Evolutionary conservation across 1,139 yeast genomes (phyloP), one percentile per base, ranked within the genome.

Genomic region (Sugiyamaella pinicola): DNA sequence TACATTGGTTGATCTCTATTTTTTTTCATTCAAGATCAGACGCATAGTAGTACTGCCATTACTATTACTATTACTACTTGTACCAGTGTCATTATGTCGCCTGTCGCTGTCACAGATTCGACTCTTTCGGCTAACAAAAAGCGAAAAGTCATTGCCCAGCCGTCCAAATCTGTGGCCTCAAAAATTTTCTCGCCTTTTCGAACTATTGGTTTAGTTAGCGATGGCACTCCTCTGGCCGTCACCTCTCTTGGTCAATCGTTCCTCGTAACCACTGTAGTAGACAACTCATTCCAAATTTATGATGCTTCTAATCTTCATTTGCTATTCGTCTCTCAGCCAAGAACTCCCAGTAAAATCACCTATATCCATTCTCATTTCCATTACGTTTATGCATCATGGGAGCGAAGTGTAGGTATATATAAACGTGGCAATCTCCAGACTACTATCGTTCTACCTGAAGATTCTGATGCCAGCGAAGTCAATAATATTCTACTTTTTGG

Each of bases 201-300:
- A 22, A 69, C 77, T 2, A 64, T 75, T 17, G 79, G 79, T 13
- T 61, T 74, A 42, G 78, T 75, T 7, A 66, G 76, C 7, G 88
- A 89, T 65, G 85, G 82, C 29, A 77, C 80, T 1, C 98, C 98
- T 2, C 87, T 90, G 67, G 89, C 96, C 9, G 75, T 90, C 31
- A 96, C 98, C 28, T 83, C 93, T 1, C 76, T 93, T 54, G 99
- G 99, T 53, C 79, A 88, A 15, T 84, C 95, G 0, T 91, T 87
- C 64, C 86, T 91, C 63, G 82, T 89, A 45, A 96, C 87, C 10
- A 91, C 99, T 0, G 84, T 89, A 34, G 96, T 93, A 24, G 99
- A 97, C 4, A 78, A 83, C 55, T 80, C 95, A 1, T 89, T 93
- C 71, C 99, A 93, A 69, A 88, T 93, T 35, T 95, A 87, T 65